These are phyloP conservation scores for Mucuna pruriens DNA, from an alignment of 306 rosid species.

Conservation along the genomic window DNA sequence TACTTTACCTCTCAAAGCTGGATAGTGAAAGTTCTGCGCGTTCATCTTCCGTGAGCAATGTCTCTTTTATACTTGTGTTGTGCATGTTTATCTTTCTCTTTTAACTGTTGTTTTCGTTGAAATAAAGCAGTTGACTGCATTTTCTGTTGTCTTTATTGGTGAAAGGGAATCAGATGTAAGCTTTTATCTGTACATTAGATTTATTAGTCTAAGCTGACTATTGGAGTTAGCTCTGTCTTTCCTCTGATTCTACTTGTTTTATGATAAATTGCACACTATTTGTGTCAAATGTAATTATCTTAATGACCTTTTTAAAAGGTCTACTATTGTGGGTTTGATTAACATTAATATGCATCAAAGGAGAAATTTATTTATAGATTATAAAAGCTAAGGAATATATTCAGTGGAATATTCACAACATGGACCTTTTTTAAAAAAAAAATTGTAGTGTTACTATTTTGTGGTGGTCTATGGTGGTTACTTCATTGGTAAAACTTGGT, in stretches of 20 bases:
- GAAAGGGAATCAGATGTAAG: slow-evolving; percentile 10
- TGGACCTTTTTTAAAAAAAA: not conserved
- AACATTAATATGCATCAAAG: not conserved
- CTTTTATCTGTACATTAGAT: not conserved
- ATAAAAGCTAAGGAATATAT: slow-evolving; percentile 11
- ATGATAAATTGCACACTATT: not conserved
- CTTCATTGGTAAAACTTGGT: not conserved
- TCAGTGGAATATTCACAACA: not conserved
- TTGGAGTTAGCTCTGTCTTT: not conserved
- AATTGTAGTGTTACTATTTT: not conserved
- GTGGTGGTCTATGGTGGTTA: not conserved
- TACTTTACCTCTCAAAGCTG: slow-evolving; percentile 4
- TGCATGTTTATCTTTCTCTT: slow-evolving; percentile 19
- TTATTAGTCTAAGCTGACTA: slow-evolving; percentile 23
- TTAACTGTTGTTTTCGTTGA: not conserved
- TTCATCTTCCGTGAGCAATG: not conserved
- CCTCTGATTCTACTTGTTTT: not conserved
- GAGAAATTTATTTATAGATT: not conserved
- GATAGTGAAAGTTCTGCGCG: not conserved
- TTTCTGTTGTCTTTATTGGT: not conserved
- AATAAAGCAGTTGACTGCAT: not conserved
- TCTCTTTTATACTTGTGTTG: not conserved
- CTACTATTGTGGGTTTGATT: slow-evolving; percentile 6
- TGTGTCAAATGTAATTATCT: not conserved
- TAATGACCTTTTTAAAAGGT: not conserved